Base-by-base conservation (phyloP, 208 protist genomes). In the Strigomonas culicis region DNA sequence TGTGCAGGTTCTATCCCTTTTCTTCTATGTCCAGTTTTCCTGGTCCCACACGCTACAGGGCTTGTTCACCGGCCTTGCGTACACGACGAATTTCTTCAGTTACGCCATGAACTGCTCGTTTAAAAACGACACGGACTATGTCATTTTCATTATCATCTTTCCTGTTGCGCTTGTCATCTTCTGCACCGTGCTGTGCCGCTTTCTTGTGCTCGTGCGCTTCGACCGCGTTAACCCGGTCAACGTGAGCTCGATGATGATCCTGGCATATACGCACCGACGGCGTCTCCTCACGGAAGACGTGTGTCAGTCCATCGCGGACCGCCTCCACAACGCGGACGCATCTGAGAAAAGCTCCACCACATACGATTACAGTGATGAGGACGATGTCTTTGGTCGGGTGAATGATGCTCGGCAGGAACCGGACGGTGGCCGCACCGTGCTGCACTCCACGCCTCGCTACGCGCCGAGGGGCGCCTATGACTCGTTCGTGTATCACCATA, bases 1-100 rank as follows among this genome's bases (percentile, higher is more conserved):
- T 6, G 53, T 75, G 50, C 71, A 82, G 57, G 36, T 72, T 43
- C 4, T 66, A 3, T 65, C 60, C 1, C 61, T 76, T 24, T 68
- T 76, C 30, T 36, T 53, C 31, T 52, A 39, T 34, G 8, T 73
- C n/a, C 31, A 24, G 1, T 15, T 72, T 2, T n/a, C 28, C 47
- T 75, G 71, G 69, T 66, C 70, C 2, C 21, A 0, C 4, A 30
- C 47, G 27, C 41, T 77, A 25, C 63, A 61, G 4, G 28, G 15
- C 10, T 22, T 75, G 11, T 71, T 77, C 32, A 46, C 49, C 22
- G 67, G 61, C 10, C 49, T 77, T 17, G 43, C 55, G 36, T 66
- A 53, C 34, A 57, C 62, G 21, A 52, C 64, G 19, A 47, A 68
- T 17, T 4, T 68, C 30, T 30, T 70, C 15, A 53, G 59, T 32